Conservation (phyloP, 169 alveolate genomes). For the Theileria annulata region DNA sequence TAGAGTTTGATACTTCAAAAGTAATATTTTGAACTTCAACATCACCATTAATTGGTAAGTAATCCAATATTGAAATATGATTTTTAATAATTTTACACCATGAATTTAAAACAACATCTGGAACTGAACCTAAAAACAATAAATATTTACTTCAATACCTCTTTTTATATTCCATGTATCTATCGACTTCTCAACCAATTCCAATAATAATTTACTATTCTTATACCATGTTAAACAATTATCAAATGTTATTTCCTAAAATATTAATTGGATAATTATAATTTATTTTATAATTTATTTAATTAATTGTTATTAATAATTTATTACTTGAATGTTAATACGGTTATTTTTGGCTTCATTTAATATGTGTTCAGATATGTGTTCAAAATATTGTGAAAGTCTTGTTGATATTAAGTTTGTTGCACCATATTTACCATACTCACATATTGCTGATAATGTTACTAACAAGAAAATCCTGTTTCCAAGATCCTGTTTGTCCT, state of each 20-base stretch:
- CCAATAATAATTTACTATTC: not conserved
- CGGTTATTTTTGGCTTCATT: not conserved
- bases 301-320: not conserved
- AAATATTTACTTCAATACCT: not conserved
- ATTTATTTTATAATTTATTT: not conserved
- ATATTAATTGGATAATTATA: not conserved
- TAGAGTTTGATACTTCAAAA: not conserved
- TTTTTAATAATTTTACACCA: constrained; percentile 12
- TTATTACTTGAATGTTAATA: not conserved
- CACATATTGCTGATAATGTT: constrained; percentile 23
- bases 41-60: constrained; percentile 19
- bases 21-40: not conserved
- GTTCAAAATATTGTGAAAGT: constrained; percentile 35
- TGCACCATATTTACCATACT: constrained; percentile 51
- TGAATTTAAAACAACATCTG: constrained; percentile 11
- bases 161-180: constrained; percentile 7
- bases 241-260: constrained; percentile 6
- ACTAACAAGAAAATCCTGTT: constrained; percentile 41
- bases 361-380: constrained; percentile 15
- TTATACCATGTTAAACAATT: constrained; percentile 12
- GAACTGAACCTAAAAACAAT: constrained; percentile 9
- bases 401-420: constrained; percentile 51
- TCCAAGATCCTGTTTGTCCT: not conserved
- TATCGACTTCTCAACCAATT: constrained; percentile 6
- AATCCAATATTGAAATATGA: constrained; percentile 1